Base-by-base conservation (phyloP, 768 basidiomycete species). In the Dictyophora rubrovolvata region DNA sequence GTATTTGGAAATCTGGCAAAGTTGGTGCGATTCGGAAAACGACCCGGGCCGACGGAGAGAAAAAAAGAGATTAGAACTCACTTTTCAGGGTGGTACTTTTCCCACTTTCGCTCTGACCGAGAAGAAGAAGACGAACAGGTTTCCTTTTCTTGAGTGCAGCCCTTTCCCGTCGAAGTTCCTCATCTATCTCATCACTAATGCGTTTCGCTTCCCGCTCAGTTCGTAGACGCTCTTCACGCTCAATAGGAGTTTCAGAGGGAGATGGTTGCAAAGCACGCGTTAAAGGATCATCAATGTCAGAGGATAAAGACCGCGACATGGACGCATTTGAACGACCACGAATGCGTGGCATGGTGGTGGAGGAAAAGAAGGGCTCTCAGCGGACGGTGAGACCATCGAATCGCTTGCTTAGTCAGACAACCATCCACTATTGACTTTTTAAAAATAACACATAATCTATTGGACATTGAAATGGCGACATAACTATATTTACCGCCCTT, bases 31-130 rank as follows among this genome's bases (percentile, higher is more conserved):
- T 12, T 35, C 16, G 23, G 57, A 36, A 50, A 52, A 36, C 33
- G 35, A 17, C 22, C 17, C n/a, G 34, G 1, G 22, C 20, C 17
- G 33, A 53, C 17, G 16, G n/a, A 53, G 51, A 21, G 51, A 59
- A 33, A 35, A 18, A 7, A 16, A 2, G 1, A 49, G 18, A 18
- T 12, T 22, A 33, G 18, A 21, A 59, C 62, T 28, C 37, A 63
- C 62, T 83, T 71, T 85, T 85, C 48, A 86, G 69, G 28, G 83
- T 74, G 0, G 84, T 85, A 0, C 82, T 83, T 66, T 86, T 85
- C 33, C 84, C 84, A 6, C 82, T 81, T 70, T 85, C 83, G 34
- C 83, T 80, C 68, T 84, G 84, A 83, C 83, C 84, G 42, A 85
- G 73, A 47, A 86, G 71, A 21, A 86, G 71, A 16, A 84, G 74